phyloP scores from a whole-genome alignment of 352 stramenopile species.

The Phytophthora crassamura region DNA sequence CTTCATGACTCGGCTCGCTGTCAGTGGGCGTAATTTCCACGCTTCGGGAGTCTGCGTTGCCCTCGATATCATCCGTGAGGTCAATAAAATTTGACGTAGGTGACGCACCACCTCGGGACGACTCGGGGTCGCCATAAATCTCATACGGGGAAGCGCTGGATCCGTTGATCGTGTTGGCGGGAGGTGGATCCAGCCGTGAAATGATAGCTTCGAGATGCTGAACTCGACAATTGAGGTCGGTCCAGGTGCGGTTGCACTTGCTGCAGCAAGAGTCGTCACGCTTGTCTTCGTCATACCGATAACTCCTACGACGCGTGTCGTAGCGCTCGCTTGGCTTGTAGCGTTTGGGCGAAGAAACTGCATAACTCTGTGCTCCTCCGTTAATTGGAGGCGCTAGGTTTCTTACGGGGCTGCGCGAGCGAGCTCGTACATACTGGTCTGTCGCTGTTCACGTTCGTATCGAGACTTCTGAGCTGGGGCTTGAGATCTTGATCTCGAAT shows the following conservation, averaged over 20 bases:
- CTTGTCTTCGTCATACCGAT: background rate
- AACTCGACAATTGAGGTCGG: constrained; percentile 17
- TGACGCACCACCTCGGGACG: background rate
- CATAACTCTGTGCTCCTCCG: background rate
- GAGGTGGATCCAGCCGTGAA: constrained; percentile 17
- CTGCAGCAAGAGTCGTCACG: background rate
- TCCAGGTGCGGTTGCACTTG: constrained; percentile 29
- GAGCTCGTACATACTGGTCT: background rate
- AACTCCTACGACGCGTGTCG: background rate
- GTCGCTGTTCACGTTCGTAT: background rate
- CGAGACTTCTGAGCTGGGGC: background rate
- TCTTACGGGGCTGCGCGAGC: constrained; percentile 4
- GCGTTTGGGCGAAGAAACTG: background rate
- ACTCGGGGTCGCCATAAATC: background rate
- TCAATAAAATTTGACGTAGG: constrained; percentile 17
- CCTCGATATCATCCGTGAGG: constrained; percentile 27
- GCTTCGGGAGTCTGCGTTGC: constrained; percentile 5
- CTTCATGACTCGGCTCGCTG: constrained; percentile 19
- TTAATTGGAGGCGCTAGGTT: background rate
- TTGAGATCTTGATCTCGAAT: constrained; percentile 3
- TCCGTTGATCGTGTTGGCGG: background rate
- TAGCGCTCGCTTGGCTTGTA: background rate
- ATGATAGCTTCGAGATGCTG: constrained; percentile 25
- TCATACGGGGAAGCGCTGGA: constrained; percentile 4
- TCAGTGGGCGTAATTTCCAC: constrained; percentile 27